These are phyloP conservation scores for Bothriochloa decipiens DNA, from an alignment of 176 grass and related monocot genomes.

Conservation along the genomic window DNA sequence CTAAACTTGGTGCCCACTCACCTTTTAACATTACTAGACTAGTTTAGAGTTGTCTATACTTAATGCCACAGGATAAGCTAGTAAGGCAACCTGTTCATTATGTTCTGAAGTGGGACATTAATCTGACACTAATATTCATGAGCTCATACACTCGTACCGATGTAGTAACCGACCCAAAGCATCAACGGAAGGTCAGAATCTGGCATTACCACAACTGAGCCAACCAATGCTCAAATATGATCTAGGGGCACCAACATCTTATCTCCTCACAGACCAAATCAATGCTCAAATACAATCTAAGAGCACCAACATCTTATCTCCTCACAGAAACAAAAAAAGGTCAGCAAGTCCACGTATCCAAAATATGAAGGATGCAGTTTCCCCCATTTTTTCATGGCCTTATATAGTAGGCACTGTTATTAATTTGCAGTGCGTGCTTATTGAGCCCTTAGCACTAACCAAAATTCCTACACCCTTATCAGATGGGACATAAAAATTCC, in stretches of 20 bases:
- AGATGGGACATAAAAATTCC: not conserved
- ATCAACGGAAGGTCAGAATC: not conserved
- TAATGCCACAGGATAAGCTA: not conserved
- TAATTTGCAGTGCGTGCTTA: not conserved
- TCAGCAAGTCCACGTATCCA: not conserved
- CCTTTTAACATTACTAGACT: not conserved
- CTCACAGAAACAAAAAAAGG: not conserved
- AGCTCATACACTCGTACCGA: not conserved
- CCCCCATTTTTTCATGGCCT: not conserved
- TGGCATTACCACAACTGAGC: not conserved
- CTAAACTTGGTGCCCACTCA: not conserved
- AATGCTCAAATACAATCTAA: not conserved
- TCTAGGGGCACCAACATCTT: not conserved
- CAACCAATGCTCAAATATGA: not conserved
- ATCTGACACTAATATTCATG: not conserved
- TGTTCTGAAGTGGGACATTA: not conserved
- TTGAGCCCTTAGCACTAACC: not conserved
- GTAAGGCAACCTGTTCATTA: not conserved
- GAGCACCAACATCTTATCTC: not conserved
- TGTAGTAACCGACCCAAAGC: not conserved
- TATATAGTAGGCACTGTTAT: not conserved
- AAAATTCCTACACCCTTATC: not conserved
- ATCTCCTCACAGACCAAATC: not conserved
- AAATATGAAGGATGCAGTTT: not conserved
- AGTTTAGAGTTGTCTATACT: slow-evolving; percentile 11